These are phyloP conservation scores for Petrea volubilis DNA, from an alignment of 257 asterid species.

Conservation along the genomic window DNA sequence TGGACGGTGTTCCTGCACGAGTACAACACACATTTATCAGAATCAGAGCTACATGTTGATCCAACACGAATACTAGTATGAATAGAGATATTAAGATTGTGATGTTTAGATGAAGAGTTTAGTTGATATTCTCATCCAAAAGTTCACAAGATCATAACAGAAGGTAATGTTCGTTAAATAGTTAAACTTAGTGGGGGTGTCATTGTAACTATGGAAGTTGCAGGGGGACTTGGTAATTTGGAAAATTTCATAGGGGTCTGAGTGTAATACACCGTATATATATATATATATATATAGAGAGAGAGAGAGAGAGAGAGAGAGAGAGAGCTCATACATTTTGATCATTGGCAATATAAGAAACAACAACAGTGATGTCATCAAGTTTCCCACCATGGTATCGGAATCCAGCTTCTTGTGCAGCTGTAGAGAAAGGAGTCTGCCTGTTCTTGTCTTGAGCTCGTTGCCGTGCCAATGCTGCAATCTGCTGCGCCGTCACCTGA, in stretches of 20 bases:
- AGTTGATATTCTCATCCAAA: too few species aligned
- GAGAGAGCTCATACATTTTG: slow-evolving; percentile 51
- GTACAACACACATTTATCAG: background rate
- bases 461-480: slow-evolving; percentile 88
- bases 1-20: slow-evolving; percentile 31
- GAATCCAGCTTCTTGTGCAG: slow-evolving; percentile 96
- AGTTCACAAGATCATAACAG: too few species aligned
- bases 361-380: slow-evolving; percentile 89
- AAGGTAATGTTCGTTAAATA: too few species aligned
- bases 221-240: too few species aligned
- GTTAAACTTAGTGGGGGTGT: too few species aligned
- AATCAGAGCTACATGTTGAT: background rate
- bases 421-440: slow-evolving; percentile 94
- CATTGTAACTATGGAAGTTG: too few species aligned
- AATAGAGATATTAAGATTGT: too few species aligned
- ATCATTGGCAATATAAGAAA: slow-evolving; percentile 70
- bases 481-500: slow-evolving; percentile 89
- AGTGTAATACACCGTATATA: background rate
- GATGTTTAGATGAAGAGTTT: too few species aligned
- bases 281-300: background rate
- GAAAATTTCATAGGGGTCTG: too few species aligned
- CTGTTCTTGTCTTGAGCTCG: slow-evolving; percentile 86
- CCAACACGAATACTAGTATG: background rate
- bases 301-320: slow-evolving; percentile 23
- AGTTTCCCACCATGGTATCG: slow-evolving; percentile 96